These are phyloP conservation scores for Kentomonas sorsogonicus DNA, from an alignment of 208 protist species.

Conservation along the genomic window DNA sequence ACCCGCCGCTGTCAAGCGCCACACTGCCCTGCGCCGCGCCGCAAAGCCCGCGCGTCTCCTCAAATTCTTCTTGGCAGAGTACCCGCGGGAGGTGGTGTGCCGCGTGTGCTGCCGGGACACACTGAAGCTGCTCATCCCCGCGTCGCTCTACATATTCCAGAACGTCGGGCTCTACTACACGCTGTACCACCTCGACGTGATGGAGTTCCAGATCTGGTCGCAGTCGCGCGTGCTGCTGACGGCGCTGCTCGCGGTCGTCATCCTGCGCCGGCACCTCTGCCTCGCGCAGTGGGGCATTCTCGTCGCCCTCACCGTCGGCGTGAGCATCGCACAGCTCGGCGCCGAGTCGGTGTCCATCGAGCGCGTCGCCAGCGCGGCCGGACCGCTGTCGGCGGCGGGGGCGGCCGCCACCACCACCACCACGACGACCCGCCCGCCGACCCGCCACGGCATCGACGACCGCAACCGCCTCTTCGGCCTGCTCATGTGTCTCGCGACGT, in stretches of 20 bases:
- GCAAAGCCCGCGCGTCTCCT: background rate
- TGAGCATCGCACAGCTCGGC: constrained; percentile 47
- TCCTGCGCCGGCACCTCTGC: constrained; percentile 47
- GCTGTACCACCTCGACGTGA: constrained; percentile 61
- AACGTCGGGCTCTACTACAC: constrained; percentile 70
- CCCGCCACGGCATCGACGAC: constrained; percentile 2
- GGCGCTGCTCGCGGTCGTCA: constrained; percentile 62
- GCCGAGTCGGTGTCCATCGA: no score
- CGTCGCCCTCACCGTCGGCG: constrained; percentile 44
- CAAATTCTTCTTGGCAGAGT: constrained; percentile 24
- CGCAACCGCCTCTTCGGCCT: background rate
- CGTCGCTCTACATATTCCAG: constrained; percentile 68
- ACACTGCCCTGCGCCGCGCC: no score
- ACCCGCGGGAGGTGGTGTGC: no score
- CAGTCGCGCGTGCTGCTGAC: constrained; percentile 72
- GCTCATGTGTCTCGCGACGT: background rate
- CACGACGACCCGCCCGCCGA: background rate
- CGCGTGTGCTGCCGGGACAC: constrained; percentile 44
- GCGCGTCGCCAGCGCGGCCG: no score
- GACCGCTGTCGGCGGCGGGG: background rate
- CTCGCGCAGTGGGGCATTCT: constrained; percentile 66
- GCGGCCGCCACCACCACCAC: background rate
- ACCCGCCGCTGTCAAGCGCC: no score
- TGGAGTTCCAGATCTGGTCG: constrained; percentile 74
- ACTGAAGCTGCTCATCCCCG: constrained; percentile 48